Evolutionary conservation across 345 rosid species (phyloP).

Genomic region (Brassica juncea): DNA sequence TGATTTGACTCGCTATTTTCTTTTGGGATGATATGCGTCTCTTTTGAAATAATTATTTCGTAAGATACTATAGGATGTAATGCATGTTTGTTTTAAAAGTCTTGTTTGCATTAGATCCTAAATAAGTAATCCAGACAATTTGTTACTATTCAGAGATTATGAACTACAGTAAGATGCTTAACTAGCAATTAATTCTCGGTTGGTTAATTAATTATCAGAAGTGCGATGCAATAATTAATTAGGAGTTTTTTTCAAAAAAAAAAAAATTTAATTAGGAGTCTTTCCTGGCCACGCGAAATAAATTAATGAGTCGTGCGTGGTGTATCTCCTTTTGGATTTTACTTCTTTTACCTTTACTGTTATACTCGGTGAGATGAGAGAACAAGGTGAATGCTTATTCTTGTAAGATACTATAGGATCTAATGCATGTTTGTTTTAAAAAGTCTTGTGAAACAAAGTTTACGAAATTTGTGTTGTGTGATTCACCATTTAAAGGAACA

Average conservation of each 20-base stretch:
- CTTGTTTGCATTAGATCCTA: neutral
- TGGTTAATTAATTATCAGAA: neutral
- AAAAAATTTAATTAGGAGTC: neutral
- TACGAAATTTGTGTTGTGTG: neutral
- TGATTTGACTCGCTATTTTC: neutral
- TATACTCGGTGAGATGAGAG: neutral
- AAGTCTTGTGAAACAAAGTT: neutral
- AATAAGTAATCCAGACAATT: neutral
- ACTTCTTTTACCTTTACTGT: too few relatives aligned
- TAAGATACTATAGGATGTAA: neutral
- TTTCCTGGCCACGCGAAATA: conserved; percentile 7
- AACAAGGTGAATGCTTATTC: neutral
- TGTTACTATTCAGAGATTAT: neutral
- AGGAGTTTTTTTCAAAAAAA: too few relatives aligned
- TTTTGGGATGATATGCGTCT: neutral
- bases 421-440: neutral
- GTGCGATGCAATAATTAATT: neutral
- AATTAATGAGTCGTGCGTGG: too few relatives aligned
- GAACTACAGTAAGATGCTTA: neutral
- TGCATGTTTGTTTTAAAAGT: neutral
- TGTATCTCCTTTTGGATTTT: too few relatives aligned
- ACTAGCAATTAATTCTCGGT: neutral
- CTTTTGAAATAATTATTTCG: neutral
- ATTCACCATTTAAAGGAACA: neutral
- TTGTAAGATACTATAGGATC: neutral